These are phyloP conservation scores for Mangifera indica DNA, from an alignment of 345 rosid species.

Conservation along the genomic window DNA sequence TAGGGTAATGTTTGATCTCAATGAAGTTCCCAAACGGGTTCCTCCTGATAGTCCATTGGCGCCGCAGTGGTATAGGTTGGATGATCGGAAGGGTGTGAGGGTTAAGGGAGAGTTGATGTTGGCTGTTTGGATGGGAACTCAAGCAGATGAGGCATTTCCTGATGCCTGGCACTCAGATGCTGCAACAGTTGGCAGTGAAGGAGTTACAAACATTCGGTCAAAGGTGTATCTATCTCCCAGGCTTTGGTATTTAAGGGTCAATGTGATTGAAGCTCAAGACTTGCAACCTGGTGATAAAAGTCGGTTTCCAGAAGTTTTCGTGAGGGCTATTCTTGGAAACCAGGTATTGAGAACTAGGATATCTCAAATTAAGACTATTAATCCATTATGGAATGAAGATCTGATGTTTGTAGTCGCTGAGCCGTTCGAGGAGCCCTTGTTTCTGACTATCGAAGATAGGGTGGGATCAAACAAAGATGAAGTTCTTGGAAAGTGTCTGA, in stretches of 20 bases:
- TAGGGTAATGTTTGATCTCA: slow-evolving; percentile 46
- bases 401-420: slow-evolving; percentile 91
- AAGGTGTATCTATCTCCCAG: slow-evolving; percentile 93
- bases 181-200: slow-evolving; percentile 61
- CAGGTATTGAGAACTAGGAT: slow-evolving; percentile 67
- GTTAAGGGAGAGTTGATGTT: slow-evolving; percentile 88
- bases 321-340: slow-evolving; percentile 64
- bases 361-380: slow-evolving; percentile 64
- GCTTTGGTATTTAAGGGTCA: slow-evolving; percentile 94
- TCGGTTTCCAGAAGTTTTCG: slow-evolving; percentile 80
- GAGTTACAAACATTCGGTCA: slow-evolving; percentile 65
- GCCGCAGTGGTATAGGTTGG: slow-evolving; percentile 95
- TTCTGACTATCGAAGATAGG: slow-evolving; percentile 73
- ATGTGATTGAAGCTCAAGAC: slow-evolving; percentile 96
- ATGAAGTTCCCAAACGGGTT: slow-evolving; percentile 66
- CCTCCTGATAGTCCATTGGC: slow-evolving; percentile 97
- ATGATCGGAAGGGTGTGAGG: slow-evolving; percentile 69
- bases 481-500: slow-evolving; percentile 54
- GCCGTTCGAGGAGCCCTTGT: slow-evolving; percentile 83
- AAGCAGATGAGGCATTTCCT: slow-evolving; percentile 93
- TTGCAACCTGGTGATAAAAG: slow-evolving; percentile 69
- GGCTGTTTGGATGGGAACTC: slow-evolving; percentile 99
- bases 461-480: slow-evolving; percentile 75
- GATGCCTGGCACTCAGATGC: slow-evolving; percentile 99
- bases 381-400: slow-evolving; percentile 98